Evolutionary conservation across 1,284 basidiomycete genomes (phyloP).

Genomic region (Malassezia nana): DNA sequence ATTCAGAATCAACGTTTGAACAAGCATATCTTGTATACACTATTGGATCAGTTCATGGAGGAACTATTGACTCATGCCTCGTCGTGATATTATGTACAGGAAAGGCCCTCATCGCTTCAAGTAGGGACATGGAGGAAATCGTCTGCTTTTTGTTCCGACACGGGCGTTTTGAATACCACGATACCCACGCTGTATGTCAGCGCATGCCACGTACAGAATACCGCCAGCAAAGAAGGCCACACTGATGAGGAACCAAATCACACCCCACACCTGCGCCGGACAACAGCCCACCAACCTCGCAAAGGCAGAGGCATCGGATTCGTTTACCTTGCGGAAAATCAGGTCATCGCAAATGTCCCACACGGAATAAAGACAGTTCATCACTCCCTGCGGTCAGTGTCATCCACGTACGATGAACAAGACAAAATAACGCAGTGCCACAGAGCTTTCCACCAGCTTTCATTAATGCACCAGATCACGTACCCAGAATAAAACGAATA

Average conservation of each 20-base stretch:
- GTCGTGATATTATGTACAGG: neutral
- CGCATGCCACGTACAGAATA: conserved; percentile 57
- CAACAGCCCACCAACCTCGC: conserved; percentile 68
- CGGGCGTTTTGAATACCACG: conserved; percentile 37
- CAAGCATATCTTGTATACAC: conserved; percentile 34
- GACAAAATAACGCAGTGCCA: conserved; percentile 56
- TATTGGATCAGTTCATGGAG: conserved; percentile 23
- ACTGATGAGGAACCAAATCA: conserved; percentile 77
- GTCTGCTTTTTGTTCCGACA: conserved; percentile 27
- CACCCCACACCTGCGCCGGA: conserved; percentile 52
- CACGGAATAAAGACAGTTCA: conserved; percentile 43
- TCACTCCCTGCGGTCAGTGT: conserved; percentile 23
- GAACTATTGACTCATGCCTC: conserved; percentile 6
- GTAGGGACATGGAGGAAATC: conserved; percentile 28
- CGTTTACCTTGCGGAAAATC: conserved; percentile 61
- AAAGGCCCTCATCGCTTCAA: neutral
- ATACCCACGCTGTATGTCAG: conserved; percentile 44
- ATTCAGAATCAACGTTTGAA: conserved; percentile 83
- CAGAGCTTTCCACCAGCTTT: conserved; percentile 23
- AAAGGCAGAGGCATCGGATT: conserved; percentile 81
- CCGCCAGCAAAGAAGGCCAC: conserved; percentile 71
- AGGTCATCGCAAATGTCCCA: conserved; percentile 62
- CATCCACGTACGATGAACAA: conserved; percentile 72
- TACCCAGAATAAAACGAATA: conserved; percentile 35
- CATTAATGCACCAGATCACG: neutral